A percentile compares a stretch with the other conserved stretches of the same genome.
Evolutionary conservation across 257 asterid species (phyloP).

Genomic region (Ilex aquifolium): DNA sequence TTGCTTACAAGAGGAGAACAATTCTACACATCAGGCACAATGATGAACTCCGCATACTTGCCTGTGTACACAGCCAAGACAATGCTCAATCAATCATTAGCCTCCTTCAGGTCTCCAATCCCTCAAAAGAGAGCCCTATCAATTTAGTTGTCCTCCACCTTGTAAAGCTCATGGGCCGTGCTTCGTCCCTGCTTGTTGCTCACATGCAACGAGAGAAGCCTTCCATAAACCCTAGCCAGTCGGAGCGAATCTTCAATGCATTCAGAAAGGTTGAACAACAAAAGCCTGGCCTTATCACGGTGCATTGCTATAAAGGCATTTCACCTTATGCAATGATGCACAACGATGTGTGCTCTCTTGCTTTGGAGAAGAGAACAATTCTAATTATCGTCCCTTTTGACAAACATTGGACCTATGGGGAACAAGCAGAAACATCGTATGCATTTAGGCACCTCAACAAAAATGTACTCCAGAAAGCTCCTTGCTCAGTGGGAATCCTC

Average conservation of each 20-base stretch:
- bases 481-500: constrained; percentile 61
- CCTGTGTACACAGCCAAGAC: constrained; percentile 48
- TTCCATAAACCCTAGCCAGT: constrained; percentile 22
- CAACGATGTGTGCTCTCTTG: constrained; percentile 36
- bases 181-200: constrained; percentile 46
- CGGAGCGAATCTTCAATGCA: constrained; percentile 33
- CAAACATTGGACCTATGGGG: constrained; percentile 9
- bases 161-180: constrained; percentile 45
- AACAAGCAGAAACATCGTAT: constrained; percentile 4
- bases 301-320: constrained; percentile 31
- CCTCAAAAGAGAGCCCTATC: constrained; percentile 39
- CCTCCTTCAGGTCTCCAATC: constrained; percentile 48
- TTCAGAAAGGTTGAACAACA: constrained; percentile 24
- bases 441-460: constrained; percentile 39
- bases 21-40: constrained; percentile 36
- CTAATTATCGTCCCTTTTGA: constrained; percentile 34
- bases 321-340: constrained; percentile 39
- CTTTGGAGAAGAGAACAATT: constrained; percentile 30
- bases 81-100: constrained; percentile 38
- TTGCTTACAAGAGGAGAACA: constrained; percentile 62
- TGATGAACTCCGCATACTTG: constrained; percentile 53
- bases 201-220: constrained; percentile 30
- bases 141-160: constrained; percentile 52
- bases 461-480: constrained; percentile 46
- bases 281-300: constrained; percentile 13